These are phyloP conservation scores for Saksenaea vasiformis DNA, from an alignment of 371 early-diverging fungal genomes.

Conservation along the genomic window DNA sequence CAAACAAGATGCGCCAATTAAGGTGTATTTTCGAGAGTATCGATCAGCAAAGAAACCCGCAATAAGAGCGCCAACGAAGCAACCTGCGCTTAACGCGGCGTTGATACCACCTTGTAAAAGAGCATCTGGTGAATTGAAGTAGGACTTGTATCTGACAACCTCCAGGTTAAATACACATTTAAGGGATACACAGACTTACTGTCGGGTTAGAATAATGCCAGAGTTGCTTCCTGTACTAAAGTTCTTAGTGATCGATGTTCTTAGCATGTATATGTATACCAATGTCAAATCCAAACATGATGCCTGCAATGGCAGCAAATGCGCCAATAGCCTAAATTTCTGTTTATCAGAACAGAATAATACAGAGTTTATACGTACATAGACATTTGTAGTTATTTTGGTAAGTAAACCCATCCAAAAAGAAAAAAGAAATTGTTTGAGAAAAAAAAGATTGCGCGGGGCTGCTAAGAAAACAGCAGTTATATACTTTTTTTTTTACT, in stretches of 20 bases:
- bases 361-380: slow-evolving; percentile 19
- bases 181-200: not conserved
- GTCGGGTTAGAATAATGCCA: not conserved
- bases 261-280: slow-evolving; percentile 24
- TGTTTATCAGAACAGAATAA: slow-evolving; percentile 5
- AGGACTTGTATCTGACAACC: slow-evolving; percentile 34
- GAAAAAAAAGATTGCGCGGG: too few relatives aligned
- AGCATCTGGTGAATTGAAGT: slow-evolving; percentile 55
- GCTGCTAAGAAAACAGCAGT: too few relatives aligned
- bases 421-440: not conserved
- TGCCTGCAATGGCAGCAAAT: slow-evolving; percentile 61
- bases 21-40: slow-evolving; percentile 29
- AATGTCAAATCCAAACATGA: slow-evolving; percentile 67
- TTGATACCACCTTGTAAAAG: slow-evolving; percentile 68
- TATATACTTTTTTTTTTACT: too few relatives aligned
- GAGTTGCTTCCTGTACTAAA: not conserved
- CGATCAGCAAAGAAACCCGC: slow-evolving; percentile 34
- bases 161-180: not conserved
- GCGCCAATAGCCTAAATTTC: slow-evolving; percentile 47
- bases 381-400: slow-evolving; percentile 35
- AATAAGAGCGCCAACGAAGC: slow-evolving; percentile 33
- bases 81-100: slow-evolving; percentile 39
- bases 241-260: not conserved
- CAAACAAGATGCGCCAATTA: slow-evolving; percentile 28
- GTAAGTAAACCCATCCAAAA: not conserved